Conservation (phyloP, 2,329 filamentous ascomycete species). For the Cordyceps farinosa region DNA sequence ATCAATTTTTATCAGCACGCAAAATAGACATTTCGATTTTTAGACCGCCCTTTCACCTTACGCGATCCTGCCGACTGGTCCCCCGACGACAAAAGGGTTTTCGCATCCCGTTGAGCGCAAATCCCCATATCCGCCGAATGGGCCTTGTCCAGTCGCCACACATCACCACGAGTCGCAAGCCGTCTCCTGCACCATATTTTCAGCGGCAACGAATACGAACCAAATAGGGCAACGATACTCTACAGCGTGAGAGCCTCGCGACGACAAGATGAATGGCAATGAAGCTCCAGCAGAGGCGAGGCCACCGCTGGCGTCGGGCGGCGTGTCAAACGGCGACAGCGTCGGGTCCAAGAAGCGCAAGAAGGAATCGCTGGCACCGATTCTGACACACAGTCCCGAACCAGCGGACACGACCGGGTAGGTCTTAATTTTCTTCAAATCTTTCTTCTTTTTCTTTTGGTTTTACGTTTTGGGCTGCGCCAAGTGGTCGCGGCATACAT, state of each 20-base stretch:
- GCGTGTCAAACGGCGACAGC: slow-evolving; percentile 30
- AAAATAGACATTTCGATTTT: background rate
- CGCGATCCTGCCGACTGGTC: background rate
- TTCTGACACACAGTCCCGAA: slow-evolving; percentile 63
- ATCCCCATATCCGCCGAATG: background rate
- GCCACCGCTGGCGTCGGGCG: slow-evolving; percentile 21
- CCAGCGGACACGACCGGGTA: slow-evolving; percentile 37
- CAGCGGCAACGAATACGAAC: background rate
- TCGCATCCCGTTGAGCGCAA: background rate
- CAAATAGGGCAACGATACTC: background rate
- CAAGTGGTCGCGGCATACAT: slow-evolving; percentile 1
- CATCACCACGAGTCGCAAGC: background rate
- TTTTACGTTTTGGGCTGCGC: background rate
- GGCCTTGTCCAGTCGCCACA: background rate
- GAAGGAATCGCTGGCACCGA: slow-evolving; percentile 71
- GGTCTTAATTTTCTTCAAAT: slow-evolving; percentile 24
- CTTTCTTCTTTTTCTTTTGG: background rate
- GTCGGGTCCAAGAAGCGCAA: slow-evolving; percentile 63
- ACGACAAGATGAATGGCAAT: slow-evolving; percentile 27
- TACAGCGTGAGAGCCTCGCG: background rate
- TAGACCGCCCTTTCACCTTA: background rate
- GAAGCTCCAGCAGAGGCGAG: slow-evolving; percentile 25
- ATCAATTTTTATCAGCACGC: background rate
- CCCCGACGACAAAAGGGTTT: background rate
- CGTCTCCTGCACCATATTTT: background rate